A percentile compares a stretch with the other conserved stretches of the same genome.
phyloP scores from a whole-genome alignment of 176 grass and related monocot genomes.

The Saccharum officinarum region DNA sequence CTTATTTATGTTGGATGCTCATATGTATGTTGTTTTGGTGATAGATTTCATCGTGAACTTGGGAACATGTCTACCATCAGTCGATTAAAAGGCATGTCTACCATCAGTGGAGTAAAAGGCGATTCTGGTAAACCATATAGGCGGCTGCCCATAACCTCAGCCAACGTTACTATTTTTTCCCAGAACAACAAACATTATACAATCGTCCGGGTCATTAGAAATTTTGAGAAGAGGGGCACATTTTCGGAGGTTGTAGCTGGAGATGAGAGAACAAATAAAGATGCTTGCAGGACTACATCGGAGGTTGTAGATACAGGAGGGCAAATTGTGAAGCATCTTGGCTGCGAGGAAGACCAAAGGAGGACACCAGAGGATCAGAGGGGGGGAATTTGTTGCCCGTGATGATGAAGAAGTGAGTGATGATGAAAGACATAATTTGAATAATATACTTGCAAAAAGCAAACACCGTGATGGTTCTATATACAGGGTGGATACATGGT shows the following conservation, averaged over 20 bases:
- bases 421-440: not conserved
- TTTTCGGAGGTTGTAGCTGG: not conserved
- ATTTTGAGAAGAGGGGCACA: not conserved
- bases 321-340: not conserved
- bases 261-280: not conserved
- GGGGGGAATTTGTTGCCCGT: not conserved
- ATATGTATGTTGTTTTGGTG: not conserved
- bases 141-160: not conserved
- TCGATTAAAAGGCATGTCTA: not conserved
- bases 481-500: not conserved
- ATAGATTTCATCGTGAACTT: not conserved
- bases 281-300: not conserved
- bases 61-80: not conserved
- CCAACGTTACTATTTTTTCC: not conserved
- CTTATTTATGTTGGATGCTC: not conserved
- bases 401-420: not conserved
- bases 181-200: not conserved
- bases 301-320: not conserved
- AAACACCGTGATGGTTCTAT: constrained; percentile 14
- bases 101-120: too few relatives aligned
- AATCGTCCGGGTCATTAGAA: not conserved
- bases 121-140: not conserved
- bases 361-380: not conserved
- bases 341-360: not conserved
- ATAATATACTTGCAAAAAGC: not conserved